Evolutionary conservation across 345 rosid genomes (phyloP).

Genomic region (Populus davidiana): DNA sequence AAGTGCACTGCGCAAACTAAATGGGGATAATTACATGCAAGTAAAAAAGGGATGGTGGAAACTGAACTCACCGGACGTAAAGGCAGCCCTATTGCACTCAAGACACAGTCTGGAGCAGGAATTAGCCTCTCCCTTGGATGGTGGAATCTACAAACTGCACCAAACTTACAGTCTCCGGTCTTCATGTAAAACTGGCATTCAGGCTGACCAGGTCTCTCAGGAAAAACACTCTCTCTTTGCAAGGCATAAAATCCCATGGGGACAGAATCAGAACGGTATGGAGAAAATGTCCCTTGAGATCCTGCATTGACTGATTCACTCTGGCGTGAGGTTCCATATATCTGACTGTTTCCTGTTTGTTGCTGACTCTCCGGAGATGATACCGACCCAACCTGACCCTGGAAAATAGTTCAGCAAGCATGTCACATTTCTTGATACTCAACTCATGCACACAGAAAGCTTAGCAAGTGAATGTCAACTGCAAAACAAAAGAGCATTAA

Average conservation of each 20-base stretch:
- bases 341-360: constrained; percentile 50
- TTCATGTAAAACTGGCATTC: constrained; percentile 98
- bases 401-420: constrained; percentile 25
- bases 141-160: constrained; percentile 91
- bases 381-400: constrained; percentile 86
- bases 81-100: constrained; percentile 90
- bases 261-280: constrained; percentile 56
- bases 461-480: not conserved
- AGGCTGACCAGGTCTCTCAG: constrained; percentile 94
- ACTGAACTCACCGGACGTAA: constrained; percentile 76
- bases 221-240: constrained; percentile 83
- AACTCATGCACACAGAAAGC: constrained; percentile 6
- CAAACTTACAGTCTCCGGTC: constrained; percentile 97
- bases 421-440: constrained; percentile 12
- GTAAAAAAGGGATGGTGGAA: not conserved
- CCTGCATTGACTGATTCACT: constrained; percentile 52
- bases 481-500: not conserved
- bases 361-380: constrained; percentile 79
- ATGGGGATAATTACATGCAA: not conserved
- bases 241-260: constrained; percentile 72
- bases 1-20: not conserved
- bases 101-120: constrained; percentile 88
- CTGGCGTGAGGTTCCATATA: constrained; percentile 58
- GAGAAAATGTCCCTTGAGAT: constrained; percentile 59
- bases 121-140: constrained; percentile 92